phyloP scores from a whole-genome alignment of 1,284 basidiomycete species.

The Cutaneotrichosporon mucoides region DNA sequence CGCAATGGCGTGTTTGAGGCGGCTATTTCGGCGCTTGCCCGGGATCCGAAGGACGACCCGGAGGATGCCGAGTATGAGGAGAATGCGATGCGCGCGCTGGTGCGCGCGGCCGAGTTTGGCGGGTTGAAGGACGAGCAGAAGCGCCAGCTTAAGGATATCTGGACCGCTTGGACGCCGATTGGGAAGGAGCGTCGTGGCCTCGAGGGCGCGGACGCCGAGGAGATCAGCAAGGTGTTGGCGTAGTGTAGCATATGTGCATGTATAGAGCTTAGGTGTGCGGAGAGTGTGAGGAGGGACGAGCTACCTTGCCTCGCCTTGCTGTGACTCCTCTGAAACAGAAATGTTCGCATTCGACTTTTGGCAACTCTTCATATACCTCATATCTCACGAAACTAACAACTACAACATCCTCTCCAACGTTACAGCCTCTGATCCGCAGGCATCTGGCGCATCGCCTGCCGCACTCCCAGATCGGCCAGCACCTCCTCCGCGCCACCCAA shows the following conservation, averaged over 20 bases:
- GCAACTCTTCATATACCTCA: too few relatives aligned
- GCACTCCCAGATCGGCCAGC: conserved; percentile 54
- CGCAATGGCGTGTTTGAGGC: conserved; percentile 20
- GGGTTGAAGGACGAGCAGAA: conserved; percentile 42
- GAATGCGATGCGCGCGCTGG: conserved; percentile 63
- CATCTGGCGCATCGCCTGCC: conserved; percentile 45
- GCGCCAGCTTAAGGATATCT: conserved; percentile 29
- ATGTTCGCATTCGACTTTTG: too few relatives aligned
- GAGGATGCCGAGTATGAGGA: conserved; percentile 75
- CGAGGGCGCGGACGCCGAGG: conserved; percentile 31
- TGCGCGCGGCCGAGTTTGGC: conserved; percentile 40
- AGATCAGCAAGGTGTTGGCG: neutral
- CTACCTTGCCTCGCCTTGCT: too few relatives aligned
- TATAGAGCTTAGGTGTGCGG: too few relatives aligned
- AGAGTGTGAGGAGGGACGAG: too few relatives aligned
- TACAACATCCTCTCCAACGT: neutral
- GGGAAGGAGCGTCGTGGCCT: conserved; percentile 37
- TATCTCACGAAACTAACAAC: too few relatives aligned
- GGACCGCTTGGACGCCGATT: conserved; percentile 32
- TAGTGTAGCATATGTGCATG: neutral
- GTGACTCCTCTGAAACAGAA: too few relatives aligned
- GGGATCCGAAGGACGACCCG: conserved; percentile 63
- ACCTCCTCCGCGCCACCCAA: conserved; percentile 51
- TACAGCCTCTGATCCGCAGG: conserved; percentile 22
- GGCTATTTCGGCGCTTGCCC: conserved; percentile 47